These are phyloP conservation scores for Pichia sp. DNA, from an alignment of 1,139 yeast genomes.

Conservation along the genomic window DNA sequence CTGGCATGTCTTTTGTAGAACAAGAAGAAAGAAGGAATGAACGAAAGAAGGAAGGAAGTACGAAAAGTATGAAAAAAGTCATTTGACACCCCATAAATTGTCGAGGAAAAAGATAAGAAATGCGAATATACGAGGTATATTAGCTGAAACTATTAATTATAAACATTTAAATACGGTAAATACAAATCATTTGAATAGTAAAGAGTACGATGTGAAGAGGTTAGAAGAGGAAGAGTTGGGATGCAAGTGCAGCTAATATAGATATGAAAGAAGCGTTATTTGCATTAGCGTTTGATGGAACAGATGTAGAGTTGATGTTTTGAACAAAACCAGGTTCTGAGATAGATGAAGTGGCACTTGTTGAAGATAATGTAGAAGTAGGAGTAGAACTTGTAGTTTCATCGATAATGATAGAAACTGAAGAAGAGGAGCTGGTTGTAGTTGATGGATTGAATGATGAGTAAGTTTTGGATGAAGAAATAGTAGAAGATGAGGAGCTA, in stretches of 20 bases:
- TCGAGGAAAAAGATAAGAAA: too few relatives aligned
- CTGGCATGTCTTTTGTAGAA: not conserved
- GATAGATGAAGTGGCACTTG: slow-evolving; percentile 1
- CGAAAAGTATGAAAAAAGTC: too few relatives aligned
- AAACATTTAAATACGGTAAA: too few relatives aligned
- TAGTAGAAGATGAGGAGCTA: not conserved
- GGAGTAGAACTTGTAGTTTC: slow-evolving; percentile 2
- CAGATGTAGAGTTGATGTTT: not conserved
- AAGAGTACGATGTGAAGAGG: too few relatives aligned
- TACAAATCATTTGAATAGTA: too few relatives aligned
- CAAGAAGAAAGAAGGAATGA: not conserved
- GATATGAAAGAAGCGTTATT: not conserved
- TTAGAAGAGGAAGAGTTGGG: too few relatives aligned
- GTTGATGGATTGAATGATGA: slow-evolving; percentile 1
- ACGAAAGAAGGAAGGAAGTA: not conserved
- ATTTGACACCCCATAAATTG: too few relatives aligned
- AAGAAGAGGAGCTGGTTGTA: not conserved
- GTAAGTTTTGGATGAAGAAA: slow-evolving; percentile 1
- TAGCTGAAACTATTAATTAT: too few relatives aligned
- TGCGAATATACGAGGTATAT: too few relatives aligned
- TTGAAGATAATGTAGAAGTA: slow-evolving; percentile 3
- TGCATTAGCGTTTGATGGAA: not conserved
- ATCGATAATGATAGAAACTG: not conserved
- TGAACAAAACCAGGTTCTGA: slow-evolving; percentile 9
- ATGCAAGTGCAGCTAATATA: not conserved